phyloP scores from a whole-genome alignment of 768 basidiomycete species.

The Antrodiella citrinella region DNA sequence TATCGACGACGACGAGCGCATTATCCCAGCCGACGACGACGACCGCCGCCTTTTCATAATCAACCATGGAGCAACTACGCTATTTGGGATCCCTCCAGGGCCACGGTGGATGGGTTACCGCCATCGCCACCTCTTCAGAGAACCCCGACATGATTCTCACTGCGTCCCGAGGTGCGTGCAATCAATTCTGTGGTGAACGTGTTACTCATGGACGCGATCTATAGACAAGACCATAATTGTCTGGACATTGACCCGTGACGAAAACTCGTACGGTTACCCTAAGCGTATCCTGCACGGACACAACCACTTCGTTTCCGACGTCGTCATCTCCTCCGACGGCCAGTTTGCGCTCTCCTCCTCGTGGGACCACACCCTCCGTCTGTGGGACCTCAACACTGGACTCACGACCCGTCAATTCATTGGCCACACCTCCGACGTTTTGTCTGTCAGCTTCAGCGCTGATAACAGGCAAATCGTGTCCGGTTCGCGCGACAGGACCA shows the following conservation, averaged over 20 bases:
- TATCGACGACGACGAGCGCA: slow-evolving; percentile 20
- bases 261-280: slow-evolving; percentile 88
- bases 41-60: slow-evolving; percentile 12
- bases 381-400: slow-evolving; percentile 99
- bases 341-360: slow-evolving; percentile 99
- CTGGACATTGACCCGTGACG: slow-evolving; percentile 95
- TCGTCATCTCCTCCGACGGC: slow-evolving; percentile 98
- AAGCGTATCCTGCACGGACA: slow-evolving; percentile 97
- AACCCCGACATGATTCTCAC: slow-evolving; percentile 99
- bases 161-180: slow-evolving; percentile 80
- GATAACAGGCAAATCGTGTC: slow-evolving; percentile 99
- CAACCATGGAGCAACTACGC: slow-evolving; percentile 63
- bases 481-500: slow-evolving; percentile 91
- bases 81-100: slow-evolving; percentile 89
- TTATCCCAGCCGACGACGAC: slow-evolving; percentile 24
- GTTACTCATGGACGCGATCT: slow-evolving; percentile 12
- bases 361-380: slow-evolving; percentile 99
- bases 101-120: slow-evolving; percentile 97
- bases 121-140: slow-evolving; percentile 96
- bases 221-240: slow-evolving; percentile 99
- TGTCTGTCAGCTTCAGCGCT: slow-evolving; percentile 98
- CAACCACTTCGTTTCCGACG: slow-evolving; percentile 99
- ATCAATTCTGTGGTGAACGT: neutral
- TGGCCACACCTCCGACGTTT: slow-evolving; percentile 95
- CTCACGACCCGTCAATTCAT: slow-evolving; percentile 94